A percentile compares a stretch with the other conserved stretches of the same genome.
These are phyloP conservation scores for Porcisia deanei DNA, from an alignment of 208 protist species.

Conservation along the genomic window DNA sequence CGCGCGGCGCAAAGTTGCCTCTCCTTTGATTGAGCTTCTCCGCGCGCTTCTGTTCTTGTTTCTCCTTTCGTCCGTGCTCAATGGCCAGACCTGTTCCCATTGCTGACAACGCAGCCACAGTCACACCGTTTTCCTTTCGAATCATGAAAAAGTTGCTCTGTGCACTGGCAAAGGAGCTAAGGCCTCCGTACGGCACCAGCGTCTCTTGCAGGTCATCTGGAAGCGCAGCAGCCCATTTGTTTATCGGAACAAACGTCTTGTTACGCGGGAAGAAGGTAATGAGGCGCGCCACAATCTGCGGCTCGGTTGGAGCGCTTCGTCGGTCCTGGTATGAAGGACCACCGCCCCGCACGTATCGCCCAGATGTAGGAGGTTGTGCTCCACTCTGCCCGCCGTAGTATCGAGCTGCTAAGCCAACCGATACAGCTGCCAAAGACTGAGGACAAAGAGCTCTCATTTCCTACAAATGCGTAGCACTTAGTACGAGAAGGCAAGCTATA, in stretches of 20 bases:
- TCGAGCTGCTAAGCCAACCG: not conserved
- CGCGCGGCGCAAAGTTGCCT: conserved; percentile 4
- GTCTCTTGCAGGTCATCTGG: conserved; percentile 69
- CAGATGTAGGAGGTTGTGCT: not conserved
- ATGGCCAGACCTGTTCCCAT: conserved; percentile 48
- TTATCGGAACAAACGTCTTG: conserved; percentile 53
- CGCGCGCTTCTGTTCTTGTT: conserved; percentile 34
- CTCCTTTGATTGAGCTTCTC: conserved; percentile 25
- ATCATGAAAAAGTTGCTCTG: conserved; percentile 82
- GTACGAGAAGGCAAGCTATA: not conserved
- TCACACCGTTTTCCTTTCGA: conserved; percentile 58
- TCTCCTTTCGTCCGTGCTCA: conserved; percentile 42
- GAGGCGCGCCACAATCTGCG: conserved; percentile 65
- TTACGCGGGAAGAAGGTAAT: conserved; percentile 52
- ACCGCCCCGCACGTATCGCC: conserved; percentile 12
- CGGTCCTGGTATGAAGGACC: conserved; percentile 16
- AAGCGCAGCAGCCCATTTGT: conserved; percentile 49
- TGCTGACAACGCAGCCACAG: conserved; percentile 58
- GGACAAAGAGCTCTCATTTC: conserved; percentile 24
- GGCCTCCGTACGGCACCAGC: conserved; percentile 62
- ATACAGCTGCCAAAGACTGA: not conserved
- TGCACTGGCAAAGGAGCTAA: conserved; percentile 48
- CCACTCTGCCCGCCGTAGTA: conserved; percentile 14
- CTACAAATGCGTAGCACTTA: not conserved
- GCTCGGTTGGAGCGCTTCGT: conserved; percentile 41